Base-by-base conservation (phyloP, 768 basidiomycete genomes). In the Clavulina sp. region DNA sequence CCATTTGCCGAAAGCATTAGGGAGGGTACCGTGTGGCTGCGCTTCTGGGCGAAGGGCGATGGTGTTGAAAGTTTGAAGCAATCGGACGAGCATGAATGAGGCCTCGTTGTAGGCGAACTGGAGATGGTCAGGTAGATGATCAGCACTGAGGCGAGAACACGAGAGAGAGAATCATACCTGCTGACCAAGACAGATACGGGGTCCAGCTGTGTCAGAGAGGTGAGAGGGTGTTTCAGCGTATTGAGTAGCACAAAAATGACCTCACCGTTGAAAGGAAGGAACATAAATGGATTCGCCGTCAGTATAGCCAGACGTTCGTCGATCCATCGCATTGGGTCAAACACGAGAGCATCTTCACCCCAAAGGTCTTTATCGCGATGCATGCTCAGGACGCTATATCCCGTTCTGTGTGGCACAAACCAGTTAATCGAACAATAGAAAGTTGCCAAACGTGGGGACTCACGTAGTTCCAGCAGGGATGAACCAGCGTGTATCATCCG, bases 311-410 rank as follows among this genome's bases (percentile, higher is more conserved):
- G 74, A 51, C 60, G 66, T 3, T 69, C 66, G 36, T 81, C 73
- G 4, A 84, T 64, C 85, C 85, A 89, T 38, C 85, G 70, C 30
- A 83, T 78, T 4, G 83, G 83, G 51, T 81, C 74, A 61, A 86
- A 89, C n/a, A 70, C 71, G 58, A 84, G 73, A 0, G 84, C 83
- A 55, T 86, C 81, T 0, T 68, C 58, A 2, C 85, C 85, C 85
- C 84, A 88, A 0, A 84, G 65, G n/a, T 67, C 70, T 41, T 16
- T 7, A 1, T 18, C 31, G 16, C 48, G 24, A 16, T 49, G 48
- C 48, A 49, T 49, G 16, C 16, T 7, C 18, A 49, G 9, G 31
- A 33, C 18, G 32, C 48, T 34, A 49, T 49, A 49, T 9, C 7
- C 18, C 13, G 32, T 26, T 16, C 48, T 18, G 5, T 4, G n/a